Evolutionary conservation across 2,329 filamentous ascomycete species (phyloP), one percentile per base, ranked within the genome.

Genomic region (Atkinsonella hypoxylon): DNA sequence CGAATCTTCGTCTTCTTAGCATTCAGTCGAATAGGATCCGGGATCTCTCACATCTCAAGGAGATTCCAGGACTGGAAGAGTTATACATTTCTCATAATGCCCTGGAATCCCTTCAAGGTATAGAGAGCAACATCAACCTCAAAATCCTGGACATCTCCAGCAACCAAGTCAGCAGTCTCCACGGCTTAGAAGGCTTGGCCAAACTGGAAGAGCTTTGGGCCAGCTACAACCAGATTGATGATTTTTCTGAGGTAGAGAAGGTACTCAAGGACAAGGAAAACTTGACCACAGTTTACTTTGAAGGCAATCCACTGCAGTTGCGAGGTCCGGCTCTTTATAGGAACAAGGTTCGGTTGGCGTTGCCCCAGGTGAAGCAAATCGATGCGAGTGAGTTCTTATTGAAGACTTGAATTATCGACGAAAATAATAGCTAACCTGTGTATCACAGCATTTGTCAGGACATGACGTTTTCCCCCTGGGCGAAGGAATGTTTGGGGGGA

Each of bases 1-100:
- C 81, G 9, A 90, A 87, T 58, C 78, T 98, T 44, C 85, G 84
- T 55, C 87, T 97, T 47, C 81, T 98, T 48, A 94, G 88, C 61
- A 89, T 98, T 59, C 93, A 97, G 69, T 93, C 89, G 40, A 98
- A 98, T 72, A 86, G 93, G 47, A 86, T 98, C 58, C 83, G 81
- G 51, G 78, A 82, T 56, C 78, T 98, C 15, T 75, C 81, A 11
- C 89, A 89, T 2, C 78, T 98, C 17, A 77, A 78, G n/a, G 73
- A 80, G 10, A 79, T 91, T 1, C 76, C 80, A 4, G 79, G 81
- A 47, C 82, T 98, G 0, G 88, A 96, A 67, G 93, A 98, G 68
- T 77, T 98, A 12, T 96, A 98, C 69, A 85, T 97, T 57, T 94
- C 89, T 5, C 89, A 98, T 74, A 98, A 98, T 65, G 81, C 85